These are phyloP conservation scores for Turritis glabra DNA, from an alignment of 345 rosid genomes.

Conservation along the genomic window DNA sequence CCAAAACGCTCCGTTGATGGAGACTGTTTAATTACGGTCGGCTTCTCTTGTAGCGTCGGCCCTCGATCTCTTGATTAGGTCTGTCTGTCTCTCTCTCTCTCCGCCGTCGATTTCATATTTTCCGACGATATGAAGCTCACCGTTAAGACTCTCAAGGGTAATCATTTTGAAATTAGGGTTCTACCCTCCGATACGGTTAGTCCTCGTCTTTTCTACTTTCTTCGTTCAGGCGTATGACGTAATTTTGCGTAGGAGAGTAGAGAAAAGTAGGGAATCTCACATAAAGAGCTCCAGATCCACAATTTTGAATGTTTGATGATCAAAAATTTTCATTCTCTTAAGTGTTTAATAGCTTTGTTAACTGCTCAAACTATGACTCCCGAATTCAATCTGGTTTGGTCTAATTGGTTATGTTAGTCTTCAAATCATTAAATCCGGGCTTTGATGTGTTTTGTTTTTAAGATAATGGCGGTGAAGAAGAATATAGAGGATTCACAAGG, in stretches of 20 bases:
- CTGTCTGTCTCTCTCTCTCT: constrained; percentile 33
- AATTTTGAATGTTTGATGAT: constrained; percentile 12
- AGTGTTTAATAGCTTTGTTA: constrained; percentile 1
- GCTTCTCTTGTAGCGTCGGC: constrained; percentile 24
- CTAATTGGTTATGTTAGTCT: not conserved
- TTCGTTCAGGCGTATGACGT: not conserved
- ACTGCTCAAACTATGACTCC: not conserved
- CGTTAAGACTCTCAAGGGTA: constrained; percentile 94
- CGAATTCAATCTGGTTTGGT: constrained; percentile 6
- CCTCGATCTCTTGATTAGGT: constrained; percentile 21
- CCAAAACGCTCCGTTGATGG: constrained; percentile 31
- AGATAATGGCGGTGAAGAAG: constrained; percentile 98
- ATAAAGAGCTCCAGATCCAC: constrained; percentile 17
- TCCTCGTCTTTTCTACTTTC: constrained; percentile 4
- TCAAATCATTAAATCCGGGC: not conserved
- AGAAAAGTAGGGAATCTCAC: not conserved
- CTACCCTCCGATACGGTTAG: constrained; percentile 85
- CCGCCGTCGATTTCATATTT: constrained; percentile 14
- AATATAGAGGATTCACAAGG: constrained; percentile 95
- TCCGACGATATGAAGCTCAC: constrained; percentile 82
- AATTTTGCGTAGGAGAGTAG: constrained; percentile 1
- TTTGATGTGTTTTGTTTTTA: not conserved
- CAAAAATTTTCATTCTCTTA: not conserved
- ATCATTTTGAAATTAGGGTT: constrained; percentile 95
- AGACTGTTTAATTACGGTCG: constrained; percentile 33